phyloP scores from a whole-genome alignment of 148 eudicot species.

The Oxyria digyna region DNA sequence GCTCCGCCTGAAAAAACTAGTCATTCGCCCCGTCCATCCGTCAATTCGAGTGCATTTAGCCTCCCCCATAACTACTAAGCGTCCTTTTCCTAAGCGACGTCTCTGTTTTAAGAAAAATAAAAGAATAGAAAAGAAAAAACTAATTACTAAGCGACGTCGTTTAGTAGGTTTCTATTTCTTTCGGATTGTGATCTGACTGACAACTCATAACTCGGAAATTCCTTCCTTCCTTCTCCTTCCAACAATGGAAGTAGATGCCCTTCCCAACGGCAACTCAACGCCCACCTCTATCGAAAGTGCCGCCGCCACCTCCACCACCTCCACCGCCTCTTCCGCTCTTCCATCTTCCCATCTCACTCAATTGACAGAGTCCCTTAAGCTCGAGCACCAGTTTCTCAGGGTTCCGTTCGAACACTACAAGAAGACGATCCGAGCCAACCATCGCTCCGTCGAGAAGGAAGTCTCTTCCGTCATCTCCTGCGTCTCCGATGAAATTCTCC shows the following conservation, averaged over 20 bases:
- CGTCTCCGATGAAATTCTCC: conserved; percentile 35
- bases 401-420: conserved; percentile 96
- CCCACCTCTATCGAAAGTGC: conserved; percentile 12
- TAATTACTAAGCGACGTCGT: neutral
- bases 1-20: no score
- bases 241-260: conserved; percentile 47
- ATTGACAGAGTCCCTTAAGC: conserved; percentile 58
- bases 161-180: neutral
- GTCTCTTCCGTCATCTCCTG: conserved; percentile 55
- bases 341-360: conserved; percentile 27
- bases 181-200: neutral
- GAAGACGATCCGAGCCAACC: conserved; percentile 76
- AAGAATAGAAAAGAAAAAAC: no score
- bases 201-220: no score
- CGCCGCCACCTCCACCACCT: neutral
- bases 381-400: conserved; percentile 83
- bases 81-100: no score
- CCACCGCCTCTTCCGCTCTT: conserved; percentile 13
- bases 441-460: conserved; percentile 80
- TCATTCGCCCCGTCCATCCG: no score
- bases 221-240: neutral
- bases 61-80: no score
- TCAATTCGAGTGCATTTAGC: no score
- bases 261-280: conserved; percentile 39
- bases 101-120: no score